Evolutionary conservation across 306 rosid species (phyloP).

Genomic region (Boehmeria nivea): DNA sequence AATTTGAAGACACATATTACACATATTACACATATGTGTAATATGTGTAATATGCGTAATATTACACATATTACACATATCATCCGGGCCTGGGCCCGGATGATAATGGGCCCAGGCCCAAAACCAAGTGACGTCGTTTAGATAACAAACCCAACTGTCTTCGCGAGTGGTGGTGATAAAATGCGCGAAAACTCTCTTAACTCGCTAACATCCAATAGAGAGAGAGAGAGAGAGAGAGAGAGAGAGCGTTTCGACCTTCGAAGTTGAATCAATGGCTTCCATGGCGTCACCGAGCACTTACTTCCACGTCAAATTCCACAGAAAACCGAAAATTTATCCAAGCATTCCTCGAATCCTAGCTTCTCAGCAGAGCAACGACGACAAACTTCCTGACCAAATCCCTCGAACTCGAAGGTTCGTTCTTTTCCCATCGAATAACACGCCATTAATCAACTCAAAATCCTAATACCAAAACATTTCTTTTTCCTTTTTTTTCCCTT

Average conservation of each 20-base stretch:
- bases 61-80: no score
- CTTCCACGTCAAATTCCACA: constrained; percentile 9
- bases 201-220: no score
- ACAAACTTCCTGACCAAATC: constrained; percentile 24
- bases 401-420: constrained; percentile 59
- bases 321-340: not conserved
- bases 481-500: no score
- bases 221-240: no score
- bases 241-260: not conserved
- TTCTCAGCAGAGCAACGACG: constrained; percentile 22
- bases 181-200: constrained; percentile 2
- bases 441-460: constrained; percentile 9
- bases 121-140: no score
- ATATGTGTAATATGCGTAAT: no score
- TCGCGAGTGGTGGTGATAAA: no score
- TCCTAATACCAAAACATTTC: constrained; percentile 10
- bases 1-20: no score
- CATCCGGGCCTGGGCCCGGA: no score
- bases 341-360: constrained; percentile 14
- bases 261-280: constrained; percentile 33
- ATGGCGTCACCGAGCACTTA: constrained; percentile 23
- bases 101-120: no score
- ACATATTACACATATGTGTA: no score
- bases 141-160: no score
- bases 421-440: not conserved